Percentiles rank a stretch among this genome's conserved stretches.
These are phyloP conservation scores for Coffea eugenioides DNA, from an alignment of 257 asterid species.

Conservation along the genomic window DNA sequence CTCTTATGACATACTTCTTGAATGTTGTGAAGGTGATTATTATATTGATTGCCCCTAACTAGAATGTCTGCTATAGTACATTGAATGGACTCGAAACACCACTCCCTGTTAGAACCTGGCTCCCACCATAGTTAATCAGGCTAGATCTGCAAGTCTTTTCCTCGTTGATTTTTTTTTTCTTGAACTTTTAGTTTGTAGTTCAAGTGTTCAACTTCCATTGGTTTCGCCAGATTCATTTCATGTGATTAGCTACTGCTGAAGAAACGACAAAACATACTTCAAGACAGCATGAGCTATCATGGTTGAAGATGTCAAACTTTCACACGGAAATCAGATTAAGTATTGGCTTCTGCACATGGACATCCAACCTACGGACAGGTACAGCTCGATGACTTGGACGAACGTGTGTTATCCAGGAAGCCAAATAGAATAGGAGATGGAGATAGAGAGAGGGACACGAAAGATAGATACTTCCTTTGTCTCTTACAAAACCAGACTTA, in stretches of 20 bases:
- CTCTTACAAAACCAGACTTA: neutral
- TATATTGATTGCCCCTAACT: neutral
- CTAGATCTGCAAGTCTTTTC: neutral
- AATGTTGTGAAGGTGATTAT: neutral
- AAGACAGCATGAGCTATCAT: neutral
- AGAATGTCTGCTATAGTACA: neutral
- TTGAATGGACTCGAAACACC: neutral
- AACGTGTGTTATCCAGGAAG: slow-evolving; percentile 19
- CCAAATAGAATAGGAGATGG: slow-evolving; percentile 15
- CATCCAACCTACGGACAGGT: slow-evolving; percentile 25
- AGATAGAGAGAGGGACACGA: neutral
- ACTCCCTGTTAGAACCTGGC: too few species aligned
- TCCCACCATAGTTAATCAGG: neutral
- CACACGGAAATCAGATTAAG: neutral
- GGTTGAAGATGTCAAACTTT: slow-evolving; percentile 4
- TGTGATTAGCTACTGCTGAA: neutral
- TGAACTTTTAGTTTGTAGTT: too few species aligned
- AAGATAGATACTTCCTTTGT: neutral
- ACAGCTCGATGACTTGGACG: slow-evolving; percentile 41
- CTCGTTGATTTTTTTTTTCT: too few species aligned
- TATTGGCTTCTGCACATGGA: slow-evolving; percentile 35
- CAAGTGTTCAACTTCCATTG: neutral
- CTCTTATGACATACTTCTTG: neutral
- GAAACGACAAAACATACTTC: neutral
- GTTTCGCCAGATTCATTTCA: neutral